Base-by-base conservation (phyloP, 306 rosid genomes). In the Carpinus viminea region DNA sequence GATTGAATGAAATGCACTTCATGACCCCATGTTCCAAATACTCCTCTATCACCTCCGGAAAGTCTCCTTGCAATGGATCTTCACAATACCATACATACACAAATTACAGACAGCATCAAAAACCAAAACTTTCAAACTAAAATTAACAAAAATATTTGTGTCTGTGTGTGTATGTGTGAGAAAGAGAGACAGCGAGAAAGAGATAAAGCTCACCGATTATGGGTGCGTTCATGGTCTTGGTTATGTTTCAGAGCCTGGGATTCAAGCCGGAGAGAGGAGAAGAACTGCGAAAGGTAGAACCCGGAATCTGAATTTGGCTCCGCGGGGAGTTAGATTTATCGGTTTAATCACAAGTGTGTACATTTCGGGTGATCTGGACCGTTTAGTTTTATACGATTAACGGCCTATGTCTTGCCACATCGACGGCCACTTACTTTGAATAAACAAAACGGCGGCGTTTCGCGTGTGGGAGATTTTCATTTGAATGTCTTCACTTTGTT, bases 11-110 rank as follows among this genome's bases (percentile, higher is more conserved):
- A 66, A 93, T 88, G 79, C 97, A 96, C 85, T 96, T 93, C 97
- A 91, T 93, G 54, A 87, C 88, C 8, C 98, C 97, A 88, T 93
- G 88, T 50, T 96, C 98, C 83, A 96, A 68, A 83, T 85, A 96
- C 87, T 96, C 98, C 79, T 96, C 99, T n/a, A 93, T 96, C 57
- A 96, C 98, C 87, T 96, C 98, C 0, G 97, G 99, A 73, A 96
- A 96, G 84, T 96, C 97, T 18, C 98, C 99, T 81, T 90, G 99
- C 85, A 91, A 73, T 0, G 99, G 98, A 82, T 93, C 98, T 93
- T 78, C 68, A 72, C 70, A 45, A 81, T 8, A 21, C 28, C 70
- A 85, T 28, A 34, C 43, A 55, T 21, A 64, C 51, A 70, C 28
- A 43, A 70, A 52, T 9, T 4, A 70, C 11, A 51, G 0, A 45